phyloP scores from a whole-genome alignment of 805 yeast genomes.

The Starmerella riodocensis region DNA sequence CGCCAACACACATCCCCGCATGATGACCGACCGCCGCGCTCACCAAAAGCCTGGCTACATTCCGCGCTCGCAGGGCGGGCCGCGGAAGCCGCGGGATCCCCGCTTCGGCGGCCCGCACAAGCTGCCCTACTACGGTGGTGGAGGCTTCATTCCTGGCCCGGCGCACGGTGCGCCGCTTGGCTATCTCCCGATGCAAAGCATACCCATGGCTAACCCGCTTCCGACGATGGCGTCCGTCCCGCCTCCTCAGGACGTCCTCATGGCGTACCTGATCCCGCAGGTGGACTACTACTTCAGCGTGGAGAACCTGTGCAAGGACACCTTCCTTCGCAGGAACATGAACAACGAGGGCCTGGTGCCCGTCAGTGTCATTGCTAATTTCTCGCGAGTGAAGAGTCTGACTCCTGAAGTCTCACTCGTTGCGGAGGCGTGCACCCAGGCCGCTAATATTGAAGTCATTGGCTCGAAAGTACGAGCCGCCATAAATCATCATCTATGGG shows the following conservation, averaged over 20 bases:
- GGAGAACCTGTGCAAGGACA: conserved; percentile 77
- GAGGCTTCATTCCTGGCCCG: conserved; percentile 4
- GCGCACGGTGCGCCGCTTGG: conserved; percentile 1
- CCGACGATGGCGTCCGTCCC: not conserved
- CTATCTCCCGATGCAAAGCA: conserved; percentile 6
- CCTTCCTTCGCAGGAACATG: conserved; percentile 72
- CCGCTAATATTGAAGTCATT: conserved; percentile 40
- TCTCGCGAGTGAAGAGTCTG: conserved; percentile 61
- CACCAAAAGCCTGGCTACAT: not conserved
- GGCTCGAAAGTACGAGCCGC: conserved; percentile 50
- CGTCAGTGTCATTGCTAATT: conserved; percentile 46
- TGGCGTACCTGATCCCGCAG: conserved; percentile 37
- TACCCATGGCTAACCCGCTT: conserved; percentile 6
- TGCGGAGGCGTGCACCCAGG: conserved; percentile 40
- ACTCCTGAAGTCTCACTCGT: conserved; percentile 44
- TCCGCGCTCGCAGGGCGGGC: conserved; percentile 6
- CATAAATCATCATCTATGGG: conserved; percentile 51
- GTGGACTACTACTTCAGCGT: conserved; percentile 81
- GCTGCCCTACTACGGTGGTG: conserved; percentile 7
- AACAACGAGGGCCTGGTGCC: conserved; percentile 61
- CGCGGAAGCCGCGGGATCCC: conserved; percentile 4
- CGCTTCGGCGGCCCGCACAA: conserved; percentile 3
- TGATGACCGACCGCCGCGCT: not conserved
- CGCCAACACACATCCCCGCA: not conserved
- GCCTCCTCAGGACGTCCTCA: conserved; percentile 1